Percentiles rank a stretch among this genome's conserved stretches.
Conservation (phyloP, 257 asterid genomes). For the Mentha longifolia region DNA sequence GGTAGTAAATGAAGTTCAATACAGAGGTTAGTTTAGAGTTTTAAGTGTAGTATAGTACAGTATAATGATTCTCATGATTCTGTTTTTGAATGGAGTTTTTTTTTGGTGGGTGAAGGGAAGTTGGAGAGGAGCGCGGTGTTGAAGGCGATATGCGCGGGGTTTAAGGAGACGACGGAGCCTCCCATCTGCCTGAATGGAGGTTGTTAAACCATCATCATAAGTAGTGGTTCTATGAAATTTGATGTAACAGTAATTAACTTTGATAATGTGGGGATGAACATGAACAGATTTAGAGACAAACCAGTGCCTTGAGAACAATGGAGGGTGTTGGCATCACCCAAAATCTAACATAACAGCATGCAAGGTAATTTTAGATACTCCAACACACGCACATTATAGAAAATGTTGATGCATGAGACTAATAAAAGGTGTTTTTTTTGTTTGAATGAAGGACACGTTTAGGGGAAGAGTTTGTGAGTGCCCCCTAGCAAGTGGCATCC, state of each 20-base stretch:
- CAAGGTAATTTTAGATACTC: slow-evolving; percentile 54
- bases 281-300: slow-evolving; percentile 84
- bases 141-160: slow-evolving; percentile 95
- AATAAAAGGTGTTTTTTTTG: not conserved
- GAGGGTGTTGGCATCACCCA: slow-evolving; percentile 86
- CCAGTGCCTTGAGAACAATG: slow-evolving; percentile 77
- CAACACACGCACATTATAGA: not conserved
- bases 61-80: not conserved
- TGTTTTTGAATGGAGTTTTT: not conserved
- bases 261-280: not conserved
- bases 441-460: slow-evolving; percentile 67
- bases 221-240: not conserved
- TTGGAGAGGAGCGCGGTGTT: slow-evolving; percentile 77
- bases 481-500: slow-evolving; percentile 72
- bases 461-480: slow-evolving; percentile 95
- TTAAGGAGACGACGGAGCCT: slow-evolving; percentile 90
- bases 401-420: not conserved
- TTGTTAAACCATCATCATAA: slow-evolving; percentile 20
- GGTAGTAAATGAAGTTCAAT: slow-evolving; percentile 80
- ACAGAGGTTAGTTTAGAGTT: slow-evolving; percentile 62
- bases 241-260: slow-evolving; percentile 8
- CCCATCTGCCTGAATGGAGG: slow-evolving; percentile 81
- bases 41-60: not conserved
- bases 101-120: slow-evolving; percentile 52
- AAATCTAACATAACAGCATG: slow-evolving; percentile 78